Evolutionary conservation across 2,329 filamentous ascomycete genomes (phyloP).

Genomic region (Pseudopyrenochaeta lycopersici): DNA sequence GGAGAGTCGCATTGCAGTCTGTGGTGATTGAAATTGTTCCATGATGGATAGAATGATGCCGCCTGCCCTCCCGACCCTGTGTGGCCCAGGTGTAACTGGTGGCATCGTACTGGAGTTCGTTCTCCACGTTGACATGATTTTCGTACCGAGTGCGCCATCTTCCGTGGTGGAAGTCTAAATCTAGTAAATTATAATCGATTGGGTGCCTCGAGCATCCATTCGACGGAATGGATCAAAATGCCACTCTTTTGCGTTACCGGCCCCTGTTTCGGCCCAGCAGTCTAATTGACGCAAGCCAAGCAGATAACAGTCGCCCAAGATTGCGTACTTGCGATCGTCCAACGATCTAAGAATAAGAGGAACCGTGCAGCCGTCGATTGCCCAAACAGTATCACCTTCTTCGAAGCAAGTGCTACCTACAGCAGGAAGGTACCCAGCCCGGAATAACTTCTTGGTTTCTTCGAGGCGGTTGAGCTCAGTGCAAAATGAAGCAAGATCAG

Average conservation of each 20-base stretch:
- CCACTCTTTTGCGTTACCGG: conserved; percentile 14
- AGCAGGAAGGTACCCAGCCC: conserved; percentile 12
- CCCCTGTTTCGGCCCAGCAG: conserved; percentile 14
- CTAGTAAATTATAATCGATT: conserved; percentile 9
- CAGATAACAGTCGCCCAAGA: conserved; percentile 15
- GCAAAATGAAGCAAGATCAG: conserved; percentile 9
- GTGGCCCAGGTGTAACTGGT: conserved; percentile 23
- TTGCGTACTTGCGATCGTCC: not conserved
- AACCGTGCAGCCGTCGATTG: conserved; percentile 13
- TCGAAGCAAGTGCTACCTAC: conserved; percentile 7
- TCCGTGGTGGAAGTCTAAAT: not conserved
- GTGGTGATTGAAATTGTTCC: conserved; percentile 12
- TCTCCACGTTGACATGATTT: conserved; percentile 10
- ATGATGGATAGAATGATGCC: not conserved
- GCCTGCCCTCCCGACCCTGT: conserved; percentile 1
- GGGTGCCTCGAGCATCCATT: conserved; percentile 14
- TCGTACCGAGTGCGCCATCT: conserved; percentile 11
- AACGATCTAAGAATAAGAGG: conserved; percentile 12
- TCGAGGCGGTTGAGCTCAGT: conserved; percentile 8
- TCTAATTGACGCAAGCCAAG: conserved; percentile 16
- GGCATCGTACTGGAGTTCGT: conserved; percentile 17
- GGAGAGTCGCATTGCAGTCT: conserved; percentile 19
- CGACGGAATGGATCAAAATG: conserved; percentile 19
- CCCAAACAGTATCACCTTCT: conserved; percentile 17
- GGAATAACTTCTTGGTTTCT: conserved; percentile 12